These are phyloP conservation scores for Naganishia sp. DNA, from an alignment of 1,284 basidiomycete genomes.

Conservation along the genomic window DNA sequence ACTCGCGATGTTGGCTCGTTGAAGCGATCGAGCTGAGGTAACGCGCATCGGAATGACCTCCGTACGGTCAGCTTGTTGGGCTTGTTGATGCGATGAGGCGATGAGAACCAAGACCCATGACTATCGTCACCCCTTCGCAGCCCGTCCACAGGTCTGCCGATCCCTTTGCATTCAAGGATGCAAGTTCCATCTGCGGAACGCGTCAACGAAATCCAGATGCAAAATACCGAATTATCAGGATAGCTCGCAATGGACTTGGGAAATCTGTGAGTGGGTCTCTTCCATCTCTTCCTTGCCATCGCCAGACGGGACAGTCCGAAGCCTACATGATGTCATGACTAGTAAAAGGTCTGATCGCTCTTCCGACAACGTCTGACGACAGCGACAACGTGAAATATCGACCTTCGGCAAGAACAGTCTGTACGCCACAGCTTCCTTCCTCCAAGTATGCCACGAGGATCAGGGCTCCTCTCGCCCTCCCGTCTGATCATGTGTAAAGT, in stretches of 20 bases:
- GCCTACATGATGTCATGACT: constrained; percentile 26
- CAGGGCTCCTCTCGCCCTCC: neutral
- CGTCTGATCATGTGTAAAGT: neutral
- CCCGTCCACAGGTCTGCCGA: no score
- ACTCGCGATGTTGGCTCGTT: no score
- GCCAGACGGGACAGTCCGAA: constrained; percentile 14
- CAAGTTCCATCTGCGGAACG: no score
- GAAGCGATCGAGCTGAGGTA: no score
- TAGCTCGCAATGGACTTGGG: neutral
- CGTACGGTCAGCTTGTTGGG: no score
- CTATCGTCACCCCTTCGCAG: no score
- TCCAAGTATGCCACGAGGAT: constrained; percentile 29
- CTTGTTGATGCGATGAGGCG: no score
- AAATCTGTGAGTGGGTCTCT: neutral
- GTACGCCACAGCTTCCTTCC: constrained; percentile 29
- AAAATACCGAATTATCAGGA: neutral
- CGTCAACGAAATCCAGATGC: no score
- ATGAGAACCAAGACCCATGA: no score
- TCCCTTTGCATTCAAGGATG: neutral
- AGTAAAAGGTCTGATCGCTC: constrained; percentile 29
- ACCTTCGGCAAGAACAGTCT: constrained; percentile 6
- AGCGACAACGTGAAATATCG: neutral
- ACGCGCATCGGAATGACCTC: no score
- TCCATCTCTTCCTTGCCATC: neutral
- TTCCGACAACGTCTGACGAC: constrained; percentile 6